Evolutionary conservation across 257 asterid genomes (phyloP), one percentile per base, ranked within the genome.

Genomic region (Solanum pennellii): DNA sequence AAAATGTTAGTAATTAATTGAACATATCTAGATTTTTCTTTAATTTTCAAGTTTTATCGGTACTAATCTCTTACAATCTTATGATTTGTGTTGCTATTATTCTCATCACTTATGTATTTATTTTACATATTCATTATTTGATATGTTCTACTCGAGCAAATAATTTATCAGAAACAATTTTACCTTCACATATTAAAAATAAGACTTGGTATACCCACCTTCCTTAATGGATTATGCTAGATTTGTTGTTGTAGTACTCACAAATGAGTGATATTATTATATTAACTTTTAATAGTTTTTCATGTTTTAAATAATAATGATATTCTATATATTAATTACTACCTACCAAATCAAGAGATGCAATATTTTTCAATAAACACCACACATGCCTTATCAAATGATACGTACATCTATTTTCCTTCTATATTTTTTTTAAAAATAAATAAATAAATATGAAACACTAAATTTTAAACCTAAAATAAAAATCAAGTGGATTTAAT

Each of bases 111-210:
- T 56, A 1, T 6, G 4, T 52, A 16, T 52, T 52, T 6, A 8
- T 18, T 18, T 18, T 56, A 56, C 5, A 56, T 56, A 56, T 7
- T 20, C 3, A 9, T 56, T 56, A 1, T 56, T 56, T 56, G 25
- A 20, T 56, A 20, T 56, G 2, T 20, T 56, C 7, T 56, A 56
- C 5, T 20, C 8, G 8, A 18, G 5, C 2, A 1, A 11, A 56
- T 56, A 18, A 2, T 56, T 2, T 20, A 56, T 56, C 0, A 7
- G 8, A 56, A 56, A 20, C 0, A 20, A 3, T 0, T 1, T 20
- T 20, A 56, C n/a, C 12, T 20, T 56, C n/a, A 3, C 23, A 0
- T 0, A 18, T 18, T 56, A 56, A 7, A 56, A 56, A 56, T 18
- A 23, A 56, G 9, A 18, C 12, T 56, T 56, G 25, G 2, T 56